Conservation (phyloP, 805 yeast genomes). For the Pichia sporocuriosa region DNA sequence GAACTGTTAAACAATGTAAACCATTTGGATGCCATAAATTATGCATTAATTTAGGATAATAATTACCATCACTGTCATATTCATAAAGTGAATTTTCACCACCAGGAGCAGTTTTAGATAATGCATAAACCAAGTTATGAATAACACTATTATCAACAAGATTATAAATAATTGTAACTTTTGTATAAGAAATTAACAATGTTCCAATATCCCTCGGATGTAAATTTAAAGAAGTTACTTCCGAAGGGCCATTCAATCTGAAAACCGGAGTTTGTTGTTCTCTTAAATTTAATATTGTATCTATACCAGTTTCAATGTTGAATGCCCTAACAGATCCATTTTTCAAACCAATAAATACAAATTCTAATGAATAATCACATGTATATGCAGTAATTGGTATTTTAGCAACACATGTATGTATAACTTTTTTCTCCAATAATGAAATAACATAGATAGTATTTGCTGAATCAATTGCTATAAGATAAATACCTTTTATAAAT, state of each 20-base stretch:
- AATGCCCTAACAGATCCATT: constrained; percentile 68
- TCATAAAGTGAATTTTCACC: constrained; percentile 41
- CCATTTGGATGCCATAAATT: constrained; percentile 93
- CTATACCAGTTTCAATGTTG: constrained; percentile 71
- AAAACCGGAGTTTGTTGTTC: constrained; percentile 62
- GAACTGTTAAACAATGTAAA: constrained; percentile 69
- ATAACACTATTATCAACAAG: constrained; percentile 54
- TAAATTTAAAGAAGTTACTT: constrained; percentile 63
- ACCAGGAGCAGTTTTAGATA: constrained; percentile 67
- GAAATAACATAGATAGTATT: constrained; percentile 66
- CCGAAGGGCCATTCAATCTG: constrained; percentile 43
- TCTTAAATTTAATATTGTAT: constrained; percentile 60
- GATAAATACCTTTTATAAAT: constrained; percentile 75
- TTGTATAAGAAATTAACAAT: constrained; percentile 64
- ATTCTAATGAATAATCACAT: constrained; percentile 83
- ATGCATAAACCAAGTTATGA: constrained; percentile 49
- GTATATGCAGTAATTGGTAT: constrained; percentile 63
- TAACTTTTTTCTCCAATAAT: constrained; percentile 50
- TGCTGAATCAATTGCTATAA: constrained; percentile 62
- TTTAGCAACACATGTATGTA: constrained; percentile 57
- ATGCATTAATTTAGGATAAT: constrained; percentile 30
- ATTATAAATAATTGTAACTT: constrained; percentile 63
- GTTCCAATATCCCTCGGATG: constrained; percentile 88
- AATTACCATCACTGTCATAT: constrained; percentile 22
- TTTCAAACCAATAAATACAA: constrained; percentile 72